Conservation (phyloP, 495 filamentous ascomycete species). For the Aspergillus homomorphus region DNA sequence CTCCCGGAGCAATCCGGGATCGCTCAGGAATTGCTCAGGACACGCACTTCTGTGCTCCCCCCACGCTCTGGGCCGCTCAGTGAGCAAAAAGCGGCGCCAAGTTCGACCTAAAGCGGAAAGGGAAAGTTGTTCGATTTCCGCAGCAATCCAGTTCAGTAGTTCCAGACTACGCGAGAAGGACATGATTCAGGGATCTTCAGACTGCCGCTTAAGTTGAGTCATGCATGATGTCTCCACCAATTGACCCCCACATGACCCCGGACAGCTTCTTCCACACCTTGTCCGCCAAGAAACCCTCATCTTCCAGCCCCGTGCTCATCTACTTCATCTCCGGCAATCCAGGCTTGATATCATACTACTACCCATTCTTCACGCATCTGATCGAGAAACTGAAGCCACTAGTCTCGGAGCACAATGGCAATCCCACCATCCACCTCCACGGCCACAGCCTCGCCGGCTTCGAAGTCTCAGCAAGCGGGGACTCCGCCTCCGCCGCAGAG, state of each 20-base stretch:
- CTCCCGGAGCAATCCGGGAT: conserved; percentile 2
- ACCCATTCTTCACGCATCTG: conserved; percentile 61
- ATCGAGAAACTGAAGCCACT: conserved; percentile 17
- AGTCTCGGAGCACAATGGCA: not conserved
- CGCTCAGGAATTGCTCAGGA: not conserved
- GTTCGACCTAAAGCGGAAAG: conserved; percentile 2
- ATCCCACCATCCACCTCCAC: conserved; percentile 47
- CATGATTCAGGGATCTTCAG: not conserved
- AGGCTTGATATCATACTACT: conserved; percentile 79
- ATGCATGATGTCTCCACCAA: not conserved
- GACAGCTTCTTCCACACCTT: conserved; percentile 33
- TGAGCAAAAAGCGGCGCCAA: conserved; percentile 5
- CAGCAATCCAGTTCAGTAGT: not conserved
- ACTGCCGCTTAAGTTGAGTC: not conserved
- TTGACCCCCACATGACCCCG: conserved; percentile 27
- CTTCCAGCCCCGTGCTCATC: conserved; percentile 30
- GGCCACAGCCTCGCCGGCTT: conserved; percentile 77
- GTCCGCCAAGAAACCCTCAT: not conserved
- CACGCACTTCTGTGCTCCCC: conserved; percentile 1
- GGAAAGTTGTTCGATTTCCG: not conserved
- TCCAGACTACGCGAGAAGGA: no score
- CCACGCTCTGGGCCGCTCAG: conserved; percentile 2
- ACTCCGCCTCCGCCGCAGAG: conserved; percentile 3
- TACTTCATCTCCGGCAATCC: conserved; percentile 87
- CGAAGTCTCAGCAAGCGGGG: conserved; percentile 20